These are phyloP conservation scores for Fusarium poae DNA, from an alignment of 2,329 filamentous ascomycete species.

Conservation along the genomic window DNA sequence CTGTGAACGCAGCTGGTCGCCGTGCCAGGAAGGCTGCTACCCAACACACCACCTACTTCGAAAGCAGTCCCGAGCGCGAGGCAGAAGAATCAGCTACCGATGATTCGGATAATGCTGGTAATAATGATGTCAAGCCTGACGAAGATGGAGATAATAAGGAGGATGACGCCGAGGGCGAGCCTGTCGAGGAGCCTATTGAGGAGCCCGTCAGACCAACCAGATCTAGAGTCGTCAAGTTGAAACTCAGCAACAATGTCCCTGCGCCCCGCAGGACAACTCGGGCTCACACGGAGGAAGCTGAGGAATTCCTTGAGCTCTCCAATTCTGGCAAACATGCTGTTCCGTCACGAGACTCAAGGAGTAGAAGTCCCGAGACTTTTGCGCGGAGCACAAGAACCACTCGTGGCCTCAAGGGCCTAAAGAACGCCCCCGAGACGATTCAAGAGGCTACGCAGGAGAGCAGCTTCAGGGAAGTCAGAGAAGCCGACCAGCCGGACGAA, in stretches of 20 bases:
- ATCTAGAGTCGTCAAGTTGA: constrained; percentile 62
- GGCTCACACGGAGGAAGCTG: constrained; percentile 67
- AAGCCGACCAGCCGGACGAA: constrained; percentile 56
- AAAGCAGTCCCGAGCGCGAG: constrained; percentile 54
- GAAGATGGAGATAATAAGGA: constrained; percentile 49
- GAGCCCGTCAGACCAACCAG: constrained; percentile 40
- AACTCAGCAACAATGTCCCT: constrained; percentile 53
- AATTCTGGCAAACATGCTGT: constrained; percentile 71
- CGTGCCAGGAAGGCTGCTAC: constrained; percentile 63
- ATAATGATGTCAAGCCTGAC: constrained; percentile 47
- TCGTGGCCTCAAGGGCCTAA: constrained; percentile 65
- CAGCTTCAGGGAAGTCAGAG: constrained; percentile 54
- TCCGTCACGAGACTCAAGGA: constrained; percentile 63
- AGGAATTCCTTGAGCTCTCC: constrained; percentile 69
- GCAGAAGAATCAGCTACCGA: constrained; percentile 54
- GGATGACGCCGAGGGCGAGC: constrained; percentile 45
- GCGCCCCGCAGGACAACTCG: constrained; percentile 64
- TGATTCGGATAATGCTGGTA: constrained; percentile 47
- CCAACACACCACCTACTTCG: constrained; percentile 62
- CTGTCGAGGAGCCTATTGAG: constrained; percentile 27
- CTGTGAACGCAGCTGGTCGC: constrained; percentile 63
- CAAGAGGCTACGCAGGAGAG: constrained; percentile 68
- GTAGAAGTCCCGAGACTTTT: constrained; percentile 67
- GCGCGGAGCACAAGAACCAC: constrained; percentile 60
- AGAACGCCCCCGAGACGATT: constrained; percentile 62